These are phyloP conservation scores for Pyrenophora teres DNA, from an alignment of 2,329 filamentous ascomycete species.

Conservation along the genomic window DNA sequence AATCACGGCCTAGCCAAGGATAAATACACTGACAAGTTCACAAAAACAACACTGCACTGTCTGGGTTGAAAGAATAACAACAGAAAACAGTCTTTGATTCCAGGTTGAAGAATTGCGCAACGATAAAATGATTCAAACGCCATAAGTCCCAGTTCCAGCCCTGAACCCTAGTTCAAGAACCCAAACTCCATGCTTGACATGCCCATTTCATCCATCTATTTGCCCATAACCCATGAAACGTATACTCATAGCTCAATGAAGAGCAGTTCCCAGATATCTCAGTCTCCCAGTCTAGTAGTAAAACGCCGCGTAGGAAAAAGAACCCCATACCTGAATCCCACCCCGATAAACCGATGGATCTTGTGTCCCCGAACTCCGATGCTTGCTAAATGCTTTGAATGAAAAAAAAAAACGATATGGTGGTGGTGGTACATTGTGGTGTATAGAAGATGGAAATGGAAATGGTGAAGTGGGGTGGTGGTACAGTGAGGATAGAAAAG, in stretches of 20 bases:
- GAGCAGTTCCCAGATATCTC: constrained; percentile 11
- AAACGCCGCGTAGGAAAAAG: constrained; percentile 1
- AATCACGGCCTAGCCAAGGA: too few species aligned
- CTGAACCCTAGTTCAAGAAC: too few species aligned
- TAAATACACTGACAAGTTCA: neutral
- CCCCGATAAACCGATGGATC: neutral
- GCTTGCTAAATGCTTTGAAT: constrained; percentile 17
- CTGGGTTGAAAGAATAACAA: too few species aligned
- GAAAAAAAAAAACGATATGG: neutral
- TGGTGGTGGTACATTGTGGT: too few species aligned
- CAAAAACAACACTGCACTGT: neutral
- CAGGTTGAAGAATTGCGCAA: too few species aligned
- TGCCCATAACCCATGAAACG: neutral
- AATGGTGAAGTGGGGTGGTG: neutral
- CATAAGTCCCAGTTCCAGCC: too few species aligned
- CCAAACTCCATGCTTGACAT: neutral
- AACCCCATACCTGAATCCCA: neutral
- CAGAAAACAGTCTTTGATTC: too few species aligned
- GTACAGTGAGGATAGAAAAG: neutral
- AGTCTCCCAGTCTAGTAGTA: neutral
- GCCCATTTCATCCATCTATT: neutral
- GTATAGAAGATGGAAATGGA: neutral
- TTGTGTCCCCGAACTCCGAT: constrained; percentile 12
- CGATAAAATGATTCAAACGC: too few species aligned
- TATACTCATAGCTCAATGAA: constrained; percentile 16